Evolutionary conservation across 2,329 filamentous ascomycete species (phyloP).

Genomic region (Fonsecaea pedrosoi): DNA sequence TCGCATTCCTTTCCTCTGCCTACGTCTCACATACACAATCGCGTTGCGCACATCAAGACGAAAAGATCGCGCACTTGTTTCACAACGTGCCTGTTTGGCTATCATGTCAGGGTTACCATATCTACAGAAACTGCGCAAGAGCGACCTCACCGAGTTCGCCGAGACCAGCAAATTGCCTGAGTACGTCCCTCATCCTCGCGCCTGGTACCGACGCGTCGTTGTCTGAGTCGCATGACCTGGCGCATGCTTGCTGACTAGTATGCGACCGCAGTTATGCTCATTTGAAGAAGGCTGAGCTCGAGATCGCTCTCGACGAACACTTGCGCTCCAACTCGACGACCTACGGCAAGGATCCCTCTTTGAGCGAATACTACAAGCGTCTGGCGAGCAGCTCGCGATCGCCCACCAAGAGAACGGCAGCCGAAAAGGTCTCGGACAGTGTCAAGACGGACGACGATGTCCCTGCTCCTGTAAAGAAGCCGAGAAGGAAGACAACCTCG

Average conservation of each 20-base stretch:
- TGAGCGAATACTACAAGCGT: slow-evolving; percentile 79
- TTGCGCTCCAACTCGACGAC: slow-evolving; percentile 71
- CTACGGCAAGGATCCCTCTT: slow-evolving; percentile 67
- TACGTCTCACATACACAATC: slow-evolving; percentile 7
- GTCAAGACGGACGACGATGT: slow-evolving; percentile 50
- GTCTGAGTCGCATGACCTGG: slow-evolving; percentile 20
- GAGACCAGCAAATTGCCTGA: slow-evolving; percentile 61
- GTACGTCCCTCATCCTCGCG: slow-evolving; percentile 60
- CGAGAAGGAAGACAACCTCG: slow-evolving; percentile 40
- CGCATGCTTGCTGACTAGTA: slow-evolving; percentile 35
- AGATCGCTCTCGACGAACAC: slow-evolving; percentile 74
- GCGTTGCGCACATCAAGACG: slow-evolving; percentile 1
- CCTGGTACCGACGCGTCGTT: slow-evolving; percentile 26
- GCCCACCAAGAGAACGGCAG: slow-evolving; percentile 61
- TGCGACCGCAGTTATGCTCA: slow-evolving; percentile 37
- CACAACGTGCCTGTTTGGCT: slow-evolving; percentile 21
- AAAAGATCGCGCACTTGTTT: not conserved
- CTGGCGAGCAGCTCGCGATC: slow-evolving; percentile 62
- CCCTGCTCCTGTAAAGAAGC: slow-evolving; percentile 44
- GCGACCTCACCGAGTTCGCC: slow-evolving; percentile 76
- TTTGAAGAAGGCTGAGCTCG: slow-evolving; percentile 57
- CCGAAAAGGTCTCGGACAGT: slow-evolving; percentile 46
- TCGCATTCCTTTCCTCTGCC: slow-evolving; percentile 10
- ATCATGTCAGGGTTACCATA: slow-evolving; percentile 72
- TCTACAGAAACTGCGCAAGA: slow-evolving; percentile 82